A percentile compares a stretch with the other conserved stretches of the same genome.
phyloP scores from a whole-genome alignment of 2,329 filamentous ascomycete species.

The Xylariaceae sp. region DNA sequence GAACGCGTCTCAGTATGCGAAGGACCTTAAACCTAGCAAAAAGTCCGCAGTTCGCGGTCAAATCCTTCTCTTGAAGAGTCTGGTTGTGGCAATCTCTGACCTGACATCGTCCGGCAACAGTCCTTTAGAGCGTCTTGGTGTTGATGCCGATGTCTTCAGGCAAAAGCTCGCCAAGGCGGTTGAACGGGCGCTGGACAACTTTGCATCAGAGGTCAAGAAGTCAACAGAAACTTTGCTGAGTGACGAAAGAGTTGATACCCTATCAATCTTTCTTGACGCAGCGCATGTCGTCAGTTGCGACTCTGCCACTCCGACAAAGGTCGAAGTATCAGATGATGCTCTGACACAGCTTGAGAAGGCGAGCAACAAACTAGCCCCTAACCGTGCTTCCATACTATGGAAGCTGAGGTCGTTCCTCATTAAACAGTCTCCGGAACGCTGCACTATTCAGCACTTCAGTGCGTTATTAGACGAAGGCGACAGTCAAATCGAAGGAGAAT shows the following conservation, averaged over 20 bases:
- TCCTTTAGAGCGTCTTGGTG: slow-evolving; percentile 10
- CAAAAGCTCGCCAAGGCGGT: slow-evolving; percentile 25
- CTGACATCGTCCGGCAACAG: slow-evolving; percentile 13
- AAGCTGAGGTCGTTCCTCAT: slow-evolving; percentile 30
- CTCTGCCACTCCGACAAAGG: slow-evolving; percentile 8
- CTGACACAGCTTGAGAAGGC: slow-evolving; percentile 22
- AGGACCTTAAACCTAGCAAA: slow-evolving; percentile 16
- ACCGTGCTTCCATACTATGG: slow-evolving; percentile 25
- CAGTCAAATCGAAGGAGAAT: slow-evolving; percentile 20
- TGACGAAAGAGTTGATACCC: slow-evolving; percentile 14
- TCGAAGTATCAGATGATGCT: slow-evolving; percentile 23
- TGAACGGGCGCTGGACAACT: slow-evolving; percentile 20
- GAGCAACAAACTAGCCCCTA: slow-evolving; percentile 20
- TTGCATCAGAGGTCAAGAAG: slow-evolving; percentile 20
- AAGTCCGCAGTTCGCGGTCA: slow-evolving; percentile 12
- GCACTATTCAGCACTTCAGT: slow-evolving; percentile 18
- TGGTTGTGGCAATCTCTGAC: slow-evolving; percentile 22
- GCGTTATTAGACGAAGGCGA: slow-evolving; percentile 22
- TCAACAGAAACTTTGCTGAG: slow-evolving; percentile 9
- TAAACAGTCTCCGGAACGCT: slow-evolving; percentile 22
- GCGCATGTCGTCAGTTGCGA: slow-evolving; percentile 21
- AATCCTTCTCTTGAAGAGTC: slow-evolving; percentile 27
- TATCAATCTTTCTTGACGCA: slow-evolving; percentile 24
- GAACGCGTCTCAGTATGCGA: slow-evolving; percentile 24
- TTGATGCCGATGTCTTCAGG: slow-evolving; percentile 16